Percentiles rank a stretch among this genome's conserved stretches.
Evolutionary conservation across 1,284 basidiomycete genomes (phyloP).

Genomic region (Ustilago tritici): DNA sequence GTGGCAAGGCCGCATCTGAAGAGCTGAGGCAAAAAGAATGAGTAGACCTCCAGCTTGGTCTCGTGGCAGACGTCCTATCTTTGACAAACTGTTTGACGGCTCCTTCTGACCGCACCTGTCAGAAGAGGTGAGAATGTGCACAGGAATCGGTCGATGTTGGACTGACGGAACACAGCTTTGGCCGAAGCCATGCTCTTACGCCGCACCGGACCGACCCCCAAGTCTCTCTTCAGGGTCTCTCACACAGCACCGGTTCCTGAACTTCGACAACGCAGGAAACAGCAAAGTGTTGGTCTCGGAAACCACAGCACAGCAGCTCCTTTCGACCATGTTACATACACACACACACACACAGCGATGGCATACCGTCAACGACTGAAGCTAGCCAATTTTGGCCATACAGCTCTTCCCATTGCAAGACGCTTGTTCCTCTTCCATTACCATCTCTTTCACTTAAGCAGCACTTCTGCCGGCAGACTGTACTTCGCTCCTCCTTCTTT

Average conservation of each 20-base stretch:
- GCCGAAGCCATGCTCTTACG: not conserved
- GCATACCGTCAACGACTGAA: not conserved
- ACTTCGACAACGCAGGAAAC: slow-evolving; percentile 23
- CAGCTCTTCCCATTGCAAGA: not conserved
- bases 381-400: not conserved
- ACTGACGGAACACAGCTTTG: not conserved
- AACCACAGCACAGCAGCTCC: not conserved
- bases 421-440: not conserved
- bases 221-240: not conserved
- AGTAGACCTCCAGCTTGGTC: too few species aligned
- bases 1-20: too few species aligned
- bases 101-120: too few species aligned
- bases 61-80: too few species aligned
- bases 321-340: not conserved
- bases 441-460: not conserved
- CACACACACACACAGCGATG: not conserved
- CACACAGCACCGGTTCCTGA: slow-evolving; percentile 4
- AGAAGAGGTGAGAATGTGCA: too few species aligned
- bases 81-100: not conserved
- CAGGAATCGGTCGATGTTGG: not conserved
- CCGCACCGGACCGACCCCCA: not conserved
- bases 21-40: too few species aligned
- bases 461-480: slow-evolving; percentile 11
- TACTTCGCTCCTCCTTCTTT: not conserved
- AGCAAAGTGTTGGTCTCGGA: slow-evolving; percentile 15